Base-by-base conservation (phyloP, 768 basidiomycete genomes). In the Galerina sulciceps region DNA sequence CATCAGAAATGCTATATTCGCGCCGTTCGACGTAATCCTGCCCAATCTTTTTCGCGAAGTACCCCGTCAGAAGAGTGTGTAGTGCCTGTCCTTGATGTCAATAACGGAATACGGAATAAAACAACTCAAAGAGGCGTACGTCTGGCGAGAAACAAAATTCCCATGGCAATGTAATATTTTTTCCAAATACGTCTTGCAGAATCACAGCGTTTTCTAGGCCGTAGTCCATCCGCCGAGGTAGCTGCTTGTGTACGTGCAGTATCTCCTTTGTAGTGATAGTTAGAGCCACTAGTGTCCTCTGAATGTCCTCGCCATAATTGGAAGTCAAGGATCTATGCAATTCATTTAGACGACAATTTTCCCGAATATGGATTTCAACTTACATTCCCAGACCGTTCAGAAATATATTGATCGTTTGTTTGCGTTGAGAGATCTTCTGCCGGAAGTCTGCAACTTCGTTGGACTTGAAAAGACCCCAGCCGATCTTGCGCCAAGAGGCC, bases 1-100 rank as follows among this genome's bases (percentile, higher is more conserved):
- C 26, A n/a, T 15, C 45, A 2, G 57, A 44, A n/a, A 58, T 58
- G 23, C 40, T 51, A 41, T 58, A 58, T 15, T 42, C 26, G 15
- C 26, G 49, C 13, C 13, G 20, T 40, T 51, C n/a, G 34, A 58
- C 31, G 15, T 44, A 40, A 17, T 23, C n/a, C 20, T 58, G 10
- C 9, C 57, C 57, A 18, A 17, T 15, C 26, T 58, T 58, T 31
- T 41, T 41, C 8, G 43, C 43, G 41, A 58, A 58, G 49, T 44
- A 36, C 13, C 6, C 8, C 10, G 14, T 51, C 14, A 58, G 49
- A 1, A 35, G 22, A 15, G 31, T 17, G 18, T 58, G 57, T 13
- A 58, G 41, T 18, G 11, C 31, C 57, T 58, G 18, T 35, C 18
- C 18, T 31, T 36, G 31, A 37, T 13, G 11, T n/a, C n/a, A 47